Percentiles rank a stretch among this genome's conserved stretches.
phyloP scores from a whole-genome alignment of 2,329 filamentous ascomycete species.

The Bisporella sp. region DNA sequence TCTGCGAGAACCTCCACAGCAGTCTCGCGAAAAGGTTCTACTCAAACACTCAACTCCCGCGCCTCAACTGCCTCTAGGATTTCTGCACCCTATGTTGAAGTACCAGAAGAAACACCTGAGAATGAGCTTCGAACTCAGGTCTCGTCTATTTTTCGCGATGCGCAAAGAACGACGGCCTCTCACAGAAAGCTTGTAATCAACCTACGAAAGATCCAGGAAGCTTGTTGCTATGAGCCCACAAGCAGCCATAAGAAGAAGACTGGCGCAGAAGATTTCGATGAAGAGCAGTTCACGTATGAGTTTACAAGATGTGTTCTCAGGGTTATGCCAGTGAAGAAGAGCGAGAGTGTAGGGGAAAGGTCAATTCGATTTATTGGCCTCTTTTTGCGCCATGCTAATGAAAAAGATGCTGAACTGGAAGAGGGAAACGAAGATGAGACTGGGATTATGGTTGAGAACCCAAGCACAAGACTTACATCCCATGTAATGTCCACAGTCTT shows the following conservation, averaged over 20 bases:
- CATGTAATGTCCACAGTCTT: constrained; percentile 67
- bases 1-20: constrained; percentile 31
- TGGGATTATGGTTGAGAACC: constrained; percentile 71
- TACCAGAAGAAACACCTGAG: constrained; percentile 66
- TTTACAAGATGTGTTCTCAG: constrained; percentile 76
- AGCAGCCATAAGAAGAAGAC: constrained; percentile 44
- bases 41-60: constrained; percentile 31
- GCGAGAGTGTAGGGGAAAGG: constrained; percentile 80
- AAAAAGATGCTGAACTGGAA: constrained; percentile 64
- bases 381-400: constrained; percentile 68
- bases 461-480: constrained; percentile 71
- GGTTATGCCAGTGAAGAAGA: constrained; percentile 83
- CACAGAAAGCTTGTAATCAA: constrained; percentile 86
- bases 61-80: constrained; percentile 34
- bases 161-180: constrained; percentile 81
- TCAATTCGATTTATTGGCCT: constrained; percentile 80
- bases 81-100: constrained; percentile 30
- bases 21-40: constrained; percentile 34
- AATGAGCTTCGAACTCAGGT: constrained; percentile 69
- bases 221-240: constrained; percentile 62
- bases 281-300: constrained; percentile 82
- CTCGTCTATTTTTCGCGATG: constrained; percentile 67
- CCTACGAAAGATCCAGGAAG: constrained; percentile 83
- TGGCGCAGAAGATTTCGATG: constrained; percentile 62
- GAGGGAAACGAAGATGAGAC: constrained; percentile 58